Base-by-base conservation (phyloP, 2,329 filamentous ascomycete species). In the Immersiporthe knoxdaviesiana region DNA sequence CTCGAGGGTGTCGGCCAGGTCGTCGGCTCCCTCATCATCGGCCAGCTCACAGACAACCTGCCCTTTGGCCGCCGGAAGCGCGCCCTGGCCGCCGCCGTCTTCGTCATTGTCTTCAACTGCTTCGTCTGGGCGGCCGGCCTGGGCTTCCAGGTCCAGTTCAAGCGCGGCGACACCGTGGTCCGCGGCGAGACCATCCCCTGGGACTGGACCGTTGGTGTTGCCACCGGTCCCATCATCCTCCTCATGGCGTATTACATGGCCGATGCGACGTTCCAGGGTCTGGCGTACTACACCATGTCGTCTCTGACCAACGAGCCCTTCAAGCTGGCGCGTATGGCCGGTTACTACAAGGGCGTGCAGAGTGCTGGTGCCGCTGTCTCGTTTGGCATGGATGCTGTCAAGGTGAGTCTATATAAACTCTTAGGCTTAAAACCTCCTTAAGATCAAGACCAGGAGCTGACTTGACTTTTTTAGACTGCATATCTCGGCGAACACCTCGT, bases 271-370 rank as follows among this genome's bases (percentile, higher is more conserved):
- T 77, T 70, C 62, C 75, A 77, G 63, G 92, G 92, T 74, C 81
- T 83, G n/a, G 86, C 88, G 59, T 87, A 88, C 74, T 92, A 92
- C 83, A 88, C 88, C 79, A 92, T 93, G 89, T 91, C 91, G 60
- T 84, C 90, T n/a, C 81, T 92, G 59, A 89, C 88, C 72, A 93
- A 93, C 81, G 91, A 91, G 77, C 84, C 87, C 67, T 89, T 90
- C 76, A 91, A 90, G 76, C 84, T 92, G 44, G 91, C 91, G 76
- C 91, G 92, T 78, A 92, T 91, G 77, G 90, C 90, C 24, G 91
- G 90, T 64, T 94, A 92, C 82, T 94, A 94, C 84, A 94, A 94
- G 80, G 91, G 91, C 21, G 91, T 94, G 63, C 92, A 94, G 78
- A 92, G 90, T 21, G 90, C 89, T 6, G 92, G 92, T 74, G 86